phyloP scores from a whole-genome alignment of 768 basidiomycete genomes.

The Sutorius australiensis region DNA sequence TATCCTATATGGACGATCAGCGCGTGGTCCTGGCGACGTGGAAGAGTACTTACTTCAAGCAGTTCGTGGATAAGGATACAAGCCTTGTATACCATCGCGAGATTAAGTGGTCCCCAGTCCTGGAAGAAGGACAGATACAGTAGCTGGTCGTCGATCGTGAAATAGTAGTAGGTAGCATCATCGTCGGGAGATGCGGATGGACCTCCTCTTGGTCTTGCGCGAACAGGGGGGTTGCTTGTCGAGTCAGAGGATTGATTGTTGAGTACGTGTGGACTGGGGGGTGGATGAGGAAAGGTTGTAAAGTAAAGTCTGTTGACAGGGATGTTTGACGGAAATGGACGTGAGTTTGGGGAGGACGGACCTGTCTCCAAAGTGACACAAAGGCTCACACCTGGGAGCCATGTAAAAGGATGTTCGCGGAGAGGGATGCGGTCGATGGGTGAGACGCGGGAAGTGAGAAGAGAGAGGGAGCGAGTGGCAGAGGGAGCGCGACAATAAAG shows the following conservation, averaged over 20 bases:
- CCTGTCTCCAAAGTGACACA: conserved; percentile 80
- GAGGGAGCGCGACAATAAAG: conserved; percentile 22
- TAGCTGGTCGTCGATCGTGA: conserved; percentile 90
- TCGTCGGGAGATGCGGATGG: conserved; percentile 69
- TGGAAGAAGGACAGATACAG: conserved; percentile 92
- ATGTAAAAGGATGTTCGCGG: conserved; percentile 23
- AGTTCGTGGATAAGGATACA: conserved; percentile 91
- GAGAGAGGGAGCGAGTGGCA: conserved; percentile 1
- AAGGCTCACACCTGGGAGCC: conserved; percentile 60
- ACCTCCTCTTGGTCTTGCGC: conserved; percentile 55
- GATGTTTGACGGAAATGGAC: conserved; percentile 4
- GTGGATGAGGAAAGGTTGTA: conserved; percentile 80
- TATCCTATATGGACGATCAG: conserved; percentile 50
- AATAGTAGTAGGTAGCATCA: conserved; percentile 78
- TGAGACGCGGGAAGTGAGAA: conserved; percentile 1
- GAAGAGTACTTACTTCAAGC: conserved; percentile 56
- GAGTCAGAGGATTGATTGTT: conserved; percentile 56
- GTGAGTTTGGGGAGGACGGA: conserved; percentile 27
- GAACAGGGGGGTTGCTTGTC: conserved; percentile 56
- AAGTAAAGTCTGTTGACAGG: conserved; percentile 67
- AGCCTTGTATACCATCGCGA: conserved; percentile 90
- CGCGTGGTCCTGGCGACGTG: conserved; percentile 20
- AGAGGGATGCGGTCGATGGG: conserved; percentile 7
- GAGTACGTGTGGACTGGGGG: conserved; percentile 60
- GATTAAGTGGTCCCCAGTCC: conserved; percentile 90